Evolutionary conservation across 441 rosid genomes (phyloP).

Genomic region (Syzygium malaccense): DNA sequence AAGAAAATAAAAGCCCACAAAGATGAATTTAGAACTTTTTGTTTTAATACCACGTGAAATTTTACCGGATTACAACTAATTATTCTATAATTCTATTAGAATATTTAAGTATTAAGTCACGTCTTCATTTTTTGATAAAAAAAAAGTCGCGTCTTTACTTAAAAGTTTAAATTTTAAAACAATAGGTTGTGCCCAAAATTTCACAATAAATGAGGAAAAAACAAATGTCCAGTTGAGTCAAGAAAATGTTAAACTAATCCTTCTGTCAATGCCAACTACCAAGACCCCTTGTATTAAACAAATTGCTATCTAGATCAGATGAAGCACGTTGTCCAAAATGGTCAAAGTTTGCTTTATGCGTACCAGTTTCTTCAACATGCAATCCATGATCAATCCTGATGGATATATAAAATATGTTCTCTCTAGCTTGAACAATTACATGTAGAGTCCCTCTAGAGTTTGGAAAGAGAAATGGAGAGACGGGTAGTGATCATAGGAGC

Average conservation of each 20-base stretch:
- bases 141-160: not conserved
- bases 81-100: too few relatives aligned
- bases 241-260: not conserved
- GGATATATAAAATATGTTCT: not conserved
- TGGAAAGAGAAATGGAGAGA: not conserved
- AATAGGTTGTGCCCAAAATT: not conserved
- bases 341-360: not conserved
- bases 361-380: not conserved
- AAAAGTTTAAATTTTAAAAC: not conserved
- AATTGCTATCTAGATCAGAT: not conserved
- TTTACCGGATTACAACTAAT: too few relatives aligned
- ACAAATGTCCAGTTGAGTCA: not conserved
- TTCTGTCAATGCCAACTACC: not conserved
- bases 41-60: too few relatives aligned
- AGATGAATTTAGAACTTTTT: too few relatives aligned
- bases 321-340: not conserved
- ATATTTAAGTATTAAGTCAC: too few relatives aligned
- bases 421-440: not conserved
- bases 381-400: not conserved
- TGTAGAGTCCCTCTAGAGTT: not conserved
- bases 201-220: not conserved
- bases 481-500: slow-evolving; percentile 3
- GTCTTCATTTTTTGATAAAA: too few relatives aligned
- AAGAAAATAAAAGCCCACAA: too few relatives aligned
- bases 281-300: not conserved